Evolutionary conservation across 441 rosid species (phyloP).

Genomic region (Arabidopsis hybrid): DNA sequence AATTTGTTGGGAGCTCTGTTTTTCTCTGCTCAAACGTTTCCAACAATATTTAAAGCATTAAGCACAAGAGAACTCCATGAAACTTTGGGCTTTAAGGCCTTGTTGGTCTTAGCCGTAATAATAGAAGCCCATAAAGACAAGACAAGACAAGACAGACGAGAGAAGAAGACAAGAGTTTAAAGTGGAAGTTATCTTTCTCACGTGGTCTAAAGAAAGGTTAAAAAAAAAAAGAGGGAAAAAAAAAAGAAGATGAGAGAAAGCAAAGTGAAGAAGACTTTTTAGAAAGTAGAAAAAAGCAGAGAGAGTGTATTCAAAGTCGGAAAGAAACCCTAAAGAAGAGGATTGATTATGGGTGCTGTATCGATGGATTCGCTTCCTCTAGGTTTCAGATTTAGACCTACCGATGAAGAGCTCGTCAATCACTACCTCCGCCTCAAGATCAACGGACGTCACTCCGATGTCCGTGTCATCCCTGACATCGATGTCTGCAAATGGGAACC

Average conservation of each 20-base stretch:
- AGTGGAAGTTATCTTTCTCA: conserved; percentile 9
- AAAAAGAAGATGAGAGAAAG: background rate
- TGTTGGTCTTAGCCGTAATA: background rate
- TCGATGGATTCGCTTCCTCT: conserved; percentile 20
- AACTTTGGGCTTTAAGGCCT: background rate
- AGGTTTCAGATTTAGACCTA: conserved; percentile 29
- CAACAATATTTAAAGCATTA: too few species aligned
- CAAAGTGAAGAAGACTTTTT: conserved; percentile 1
- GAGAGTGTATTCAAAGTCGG: background rate
- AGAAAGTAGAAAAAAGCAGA: conserved; percentile 7
- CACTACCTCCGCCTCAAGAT: conserved; percentile 26
- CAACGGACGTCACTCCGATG: conserved; percentile 29
- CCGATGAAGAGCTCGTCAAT: conserved; percentile 26
- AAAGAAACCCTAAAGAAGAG: conserved; percentile 18
- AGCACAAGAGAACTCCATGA: too few species aligned
- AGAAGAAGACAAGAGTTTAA: background rate
- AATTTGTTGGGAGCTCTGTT: too few species aligned
- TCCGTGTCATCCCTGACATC: conserved; percentile 16
- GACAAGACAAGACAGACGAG: background rate
- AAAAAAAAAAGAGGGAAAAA: background rate
- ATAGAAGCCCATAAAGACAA: background rate
- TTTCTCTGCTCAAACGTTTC: too few species aligned
- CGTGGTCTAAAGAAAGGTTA: background rate
- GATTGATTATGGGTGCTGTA: conserved; percentile 1
- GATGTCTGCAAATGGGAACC: conserved; percentile 29